Evolutionary conservation across 306 rosid genomes (phyloP), one percentile per base, ranked within the genome.

Genomic region (Hylodesmum podocarpum): DNA sequence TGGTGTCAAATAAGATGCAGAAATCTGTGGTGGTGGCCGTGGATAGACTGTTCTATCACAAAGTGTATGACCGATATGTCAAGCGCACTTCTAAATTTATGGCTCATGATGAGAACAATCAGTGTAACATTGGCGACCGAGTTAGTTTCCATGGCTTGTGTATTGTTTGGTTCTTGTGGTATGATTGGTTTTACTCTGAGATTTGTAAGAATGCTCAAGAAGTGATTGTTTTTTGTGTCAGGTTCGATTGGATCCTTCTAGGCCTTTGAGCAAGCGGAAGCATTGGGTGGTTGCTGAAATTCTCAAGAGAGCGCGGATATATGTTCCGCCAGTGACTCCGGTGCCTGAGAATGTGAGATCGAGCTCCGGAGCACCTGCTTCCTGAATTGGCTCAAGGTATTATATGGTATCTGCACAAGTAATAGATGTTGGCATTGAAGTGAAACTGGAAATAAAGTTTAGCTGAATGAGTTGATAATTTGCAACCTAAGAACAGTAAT

Each of bases 1-100:
- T 94, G 75, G 91, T 94, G 21, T 94, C 98, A 6, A 94, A 94
- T 87, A 94, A 94, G 85, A 94, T 94, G 98, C 97, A 94, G 89
- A 91, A 94, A 37, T 91, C 98, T 3, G 98, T 91, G 83, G 96
- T 91, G 67, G 98, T 94, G 34, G 97, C 94, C 5, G 98, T 94
- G 66, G 94, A 94, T 27, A 87, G 97, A 70, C 78, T 94, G 6
- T 91, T 89, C 84, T 77, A 82, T 73, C 77, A 90, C 87, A 90
- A 89, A 36, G 7, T 90, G 54, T 91, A 84, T 78, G 92, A 94
- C 61, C 96, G 96, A 37, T 90, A 88, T 14, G 71, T 94, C 70
- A 94, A 94, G 83, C 93, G 93, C 22, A 94, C 98, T 72, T 94
- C 97, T 15, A 91, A 91, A 84, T 94, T 94, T 78, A 94, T 94